Conservation (phyloP, 306 rosid genomes). For the Fagus sylvatica region DNA sequence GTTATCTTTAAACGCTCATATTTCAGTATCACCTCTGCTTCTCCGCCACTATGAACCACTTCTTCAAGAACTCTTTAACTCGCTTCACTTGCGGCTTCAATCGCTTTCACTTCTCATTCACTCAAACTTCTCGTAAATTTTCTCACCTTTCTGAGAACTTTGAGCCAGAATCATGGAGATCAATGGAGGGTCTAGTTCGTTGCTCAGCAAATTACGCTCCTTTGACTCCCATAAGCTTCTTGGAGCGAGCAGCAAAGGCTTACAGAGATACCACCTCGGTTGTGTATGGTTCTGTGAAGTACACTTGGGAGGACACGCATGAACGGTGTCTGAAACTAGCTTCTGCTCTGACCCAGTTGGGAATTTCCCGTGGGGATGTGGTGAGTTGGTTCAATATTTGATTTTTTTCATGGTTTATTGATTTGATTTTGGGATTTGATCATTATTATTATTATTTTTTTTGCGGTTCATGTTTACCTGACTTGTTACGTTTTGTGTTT, state of each 20-base stretch:
- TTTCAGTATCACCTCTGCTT: background rate
- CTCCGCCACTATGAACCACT: slow-evolving; percentile 30
- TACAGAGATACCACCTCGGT: slow-evolving; percentile 59
- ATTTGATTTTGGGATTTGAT: background rate
- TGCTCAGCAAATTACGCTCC: slow-evolving; percentile 69
- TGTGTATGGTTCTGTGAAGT: slow-evolving; percentile 49
- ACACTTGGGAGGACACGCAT: slow-evolving; percentile 71
- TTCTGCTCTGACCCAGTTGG: slow-evolving; percentile 63
- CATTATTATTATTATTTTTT: background rate
- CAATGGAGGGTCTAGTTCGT: slow-evolving; percentile 61
- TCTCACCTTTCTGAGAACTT: slow-evolving; percentile 18
- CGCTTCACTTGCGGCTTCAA: slow-evolving; percentile 19
- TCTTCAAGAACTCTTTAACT: slow-evolving; percentile 24
- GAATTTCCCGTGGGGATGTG: slow-evolving; percentile 75
- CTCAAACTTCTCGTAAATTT: background rate
- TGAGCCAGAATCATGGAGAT: slow-evolving; percentile 51
- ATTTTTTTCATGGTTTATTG: background rate
- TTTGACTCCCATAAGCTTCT: slow-evolving; percentile 67
- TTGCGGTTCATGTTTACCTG: background rate
- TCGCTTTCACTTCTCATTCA: background rate
- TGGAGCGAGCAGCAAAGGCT: slow-evolving; percentile 74
- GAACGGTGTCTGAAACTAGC: slow-evolving; percentile 68
- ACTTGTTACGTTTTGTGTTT: background rate
- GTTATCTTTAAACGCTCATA: too few species aligned
- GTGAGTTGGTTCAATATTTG: slow-evolving; percentile 36